Evolutionary conservation across 2,329 filamentous ascomycete species (phyloP), one percentile per base, ranked within the genome.

Genomic region (Rutstroemia sp.): DNA sequence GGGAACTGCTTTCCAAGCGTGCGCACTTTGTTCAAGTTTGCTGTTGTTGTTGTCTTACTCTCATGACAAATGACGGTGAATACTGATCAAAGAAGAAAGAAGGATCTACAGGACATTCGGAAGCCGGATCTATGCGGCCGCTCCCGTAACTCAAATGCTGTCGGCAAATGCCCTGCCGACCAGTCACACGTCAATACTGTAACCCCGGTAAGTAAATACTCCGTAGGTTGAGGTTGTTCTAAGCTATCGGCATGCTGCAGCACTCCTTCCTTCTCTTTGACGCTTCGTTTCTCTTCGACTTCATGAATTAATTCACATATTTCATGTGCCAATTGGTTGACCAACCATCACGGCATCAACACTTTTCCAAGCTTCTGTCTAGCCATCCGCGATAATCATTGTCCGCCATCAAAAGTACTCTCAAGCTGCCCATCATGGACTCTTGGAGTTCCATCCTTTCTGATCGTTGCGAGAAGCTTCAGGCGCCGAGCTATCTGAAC

Each of bases 401-500:
- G 30, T 34, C 10, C 10, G 30, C 30, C 30, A 34, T 34, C 10
- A 2, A 34, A 34, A 34, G 30, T 34, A 34, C 30, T 3, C 30
- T 34, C 30, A 34, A 34, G 48, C 19, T 47, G n/a, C 39, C 34
- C 27, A 47, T 56, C n/a, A 23, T 34, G 27, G 50, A 57, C 21
- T 16, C 19, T 38, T 36, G 12, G 19, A 50, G 36, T 67, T 64
- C 60, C 62, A 10, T 58, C 60, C 30, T 58, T n/a, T 45, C 56
- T 27, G 58, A 54, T 34, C 71, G 76, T 56, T 83, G 80, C 66
- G 71, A 74, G 60, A 71, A 77, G 65, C 74, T 83, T 60, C 72
- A 75, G 57, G 73, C 75, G 54, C 77, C 78, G 27, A 75, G 76
- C 64, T 71, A 76, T 48, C 66, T 76, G 63, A 81, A 81, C 69